phyloP scores from a whole-genome alignment of 768 basidiomycete genomes.

The Ephemerocybe angulata region DNA sequence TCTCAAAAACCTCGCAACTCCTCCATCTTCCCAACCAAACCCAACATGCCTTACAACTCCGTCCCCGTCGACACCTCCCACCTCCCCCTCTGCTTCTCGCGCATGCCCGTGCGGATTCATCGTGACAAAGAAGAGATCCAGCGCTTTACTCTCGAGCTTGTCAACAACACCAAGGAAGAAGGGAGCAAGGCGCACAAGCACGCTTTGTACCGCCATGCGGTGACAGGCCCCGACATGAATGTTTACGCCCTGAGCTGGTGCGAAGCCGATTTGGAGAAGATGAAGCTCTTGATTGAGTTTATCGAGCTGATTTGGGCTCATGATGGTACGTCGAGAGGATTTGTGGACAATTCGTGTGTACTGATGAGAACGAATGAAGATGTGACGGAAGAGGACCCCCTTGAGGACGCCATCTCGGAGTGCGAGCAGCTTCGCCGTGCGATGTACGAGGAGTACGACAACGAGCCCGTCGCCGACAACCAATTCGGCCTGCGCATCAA shows the following conservation, averaged over 20 bases:
- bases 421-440: not conserved
- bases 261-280: not conserved
- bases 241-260: not conserved
- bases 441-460: conserved; percentile 5
- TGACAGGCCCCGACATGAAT: not conserved
- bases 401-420: conserved; percentile 1
- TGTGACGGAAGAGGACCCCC: not conserved
- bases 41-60: not conserved
- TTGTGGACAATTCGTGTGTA: no score
- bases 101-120: not conserved
- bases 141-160: not conserved
- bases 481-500: not conserved
- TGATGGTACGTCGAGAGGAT: not conserved
- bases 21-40: no score
- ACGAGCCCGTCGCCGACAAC: not conserved
- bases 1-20: no score
- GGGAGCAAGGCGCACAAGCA: not conserved
- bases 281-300: conserved; percentile 1
- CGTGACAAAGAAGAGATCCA: not conserved
- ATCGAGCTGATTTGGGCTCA: conserved; percentile 1
- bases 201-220: not conserved
- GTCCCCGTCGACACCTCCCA: conserved; percentile 1
- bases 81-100: not conserved
- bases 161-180: not conserved
- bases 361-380: no score